Evolutionary conservation across 164 flowering plant genomes (phyloP), one percentile per base, ranked within the genome.

Genomic region (Piper longum): DNA sequence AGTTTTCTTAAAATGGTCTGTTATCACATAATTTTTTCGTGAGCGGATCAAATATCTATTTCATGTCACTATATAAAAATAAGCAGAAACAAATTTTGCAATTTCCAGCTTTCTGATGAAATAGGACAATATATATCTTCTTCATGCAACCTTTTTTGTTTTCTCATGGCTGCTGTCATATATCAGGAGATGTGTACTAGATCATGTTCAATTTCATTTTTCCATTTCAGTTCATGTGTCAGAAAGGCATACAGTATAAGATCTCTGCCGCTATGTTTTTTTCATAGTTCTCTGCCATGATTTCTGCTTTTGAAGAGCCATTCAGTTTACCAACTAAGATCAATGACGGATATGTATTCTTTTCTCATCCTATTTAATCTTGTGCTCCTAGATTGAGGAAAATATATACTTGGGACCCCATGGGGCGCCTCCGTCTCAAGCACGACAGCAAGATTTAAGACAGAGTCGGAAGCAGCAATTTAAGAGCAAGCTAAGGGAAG

Each of bases 351-450:
- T 9, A 16, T 54, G 9, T 14, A 9, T 4, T 11, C 40, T 6
- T 54, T 44, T 54, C n/a, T 61, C 43, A 43, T 3, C 55, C 12
- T 39, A 41, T 62, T 59, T 3, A 40, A 54, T 26, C 62, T 42
- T 51, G 16, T 54, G 43, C 64, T 74, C 71, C 54, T 74, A 64
- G 56, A 88, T 86, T 74, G 88, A 90, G 64, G 77, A 74, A 12
- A 83, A 76, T 39, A 88, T 88, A 67, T 88, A 93, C 65, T 73
- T 93, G 67, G 99, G 96, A 67, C 99, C 96, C 17, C 95, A 88
- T 78, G 95, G 92, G 3, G 96, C 92, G 4, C 96, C 89, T 56
- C 96, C 96, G n/a, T 82, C 82, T 41, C 95, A 80, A 57, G 70
- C 79, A 55, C 85, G 85, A 75, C 89, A 77, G 62, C 91, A 79